Base-by-base conservation (phyloP, 768 basidiomycete genomes). In the Boletus edulis region DNA sequence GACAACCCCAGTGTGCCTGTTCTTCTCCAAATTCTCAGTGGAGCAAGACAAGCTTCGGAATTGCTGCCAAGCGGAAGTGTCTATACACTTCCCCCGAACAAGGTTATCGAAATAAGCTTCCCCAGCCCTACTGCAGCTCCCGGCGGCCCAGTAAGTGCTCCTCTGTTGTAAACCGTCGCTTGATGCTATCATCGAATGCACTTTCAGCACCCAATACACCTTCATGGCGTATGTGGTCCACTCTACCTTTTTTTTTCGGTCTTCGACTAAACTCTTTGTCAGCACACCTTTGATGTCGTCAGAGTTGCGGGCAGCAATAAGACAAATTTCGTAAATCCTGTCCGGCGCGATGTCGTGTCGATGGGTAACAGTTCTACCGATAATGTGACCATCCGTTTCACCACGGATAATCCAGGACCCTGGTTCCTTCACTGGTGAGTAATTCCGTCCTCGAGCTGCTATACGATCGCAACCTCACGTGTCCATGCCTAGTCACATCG, bases 331-430 rank as follows among this genome's bases (percentile, higher is more conserved):
- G 57, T 63, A 1, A 72, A 75, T 42, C 75, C 75, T 2, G 62
- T 72, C 29, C 57, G 61, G 44, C 67, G 75, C 8, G 75, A 76
- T 27, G 65, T 66, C 4, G 66, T 70, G 18, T 62, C 61, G 17
- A 51, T 64, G 0, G 68, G 68, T 27, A 47, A 17, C 3, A 44
- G 34, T 3, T 52, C 78, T 65, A 61, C 50, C 3, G 67, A 80
- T 70, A 69, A 78, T 62, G 80, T 81, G 27, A 78, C 78, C 5
- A 73, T 89, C 47, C 78, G 84, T 49, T 87, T 84, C 67, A 64
- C 69, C 18, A 85, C 84, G 0, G 80, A 87, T 57, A 88, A 88
- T 64, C 76, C 85, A 2, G 86, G 86, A 9, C 79, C 81, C 13
- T 85, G 83, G 59, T 22, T 52, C 37, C 51, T 52, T 22, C 51